Evolutionary conservation across 495 filamentous ascomycete species (phyloP), one percentile per base, ranked within the genome.

Genomic region (Rusavskia elegans): DNA sequence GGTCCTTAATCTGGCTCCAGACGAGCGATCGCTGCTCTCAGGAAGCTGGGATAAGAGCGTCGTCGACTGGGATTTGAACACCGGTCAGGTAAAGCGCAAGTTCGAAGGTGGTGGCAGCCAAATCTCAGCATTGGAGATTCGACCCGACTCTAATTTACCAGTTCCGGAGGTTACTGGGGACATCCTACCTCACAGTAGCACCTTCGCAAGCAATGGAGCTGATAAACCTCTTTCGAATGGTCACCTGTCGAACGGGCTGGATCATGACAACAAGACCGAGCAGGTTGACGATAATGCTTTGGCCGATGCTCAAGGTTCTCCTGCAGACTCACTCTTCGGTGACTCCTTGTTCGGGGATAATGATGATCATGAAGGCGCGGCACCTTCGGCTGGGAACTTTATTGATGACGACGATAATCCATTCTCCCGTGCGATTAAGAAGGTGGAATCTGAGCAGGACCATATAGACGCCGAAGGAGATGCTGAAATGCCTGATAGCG

Each of bases 11-110:
- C 70, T 99, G 36, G 80, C 85, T 0, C 75, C 81, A 3, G 89
- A 97, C 56, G 92, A 99, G 68, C 79, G 79, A 59, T 89, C 84
- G 29, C 74, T 96, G 37, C 70, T 99, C 3, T 95, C 89, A 14
- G 92, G 92, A 2, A 89, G 88, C 66, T 99, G 92, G 92, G 92
- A 99, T 63, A 95, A 94, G 67, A 79, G 75, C 17, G 80, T 97
- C 8, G 78, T 85, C 48, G 88, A 99, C 60, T 99, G 92, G 92
- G 92, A 99, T 61, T 64, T 99, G 32, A 87, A 97, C 57, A 92
- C 81, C 3, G 93, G 93, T 5, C 76, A 85, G 58, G 71, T 84
- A 16, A 77, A 79, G 48, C 79, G 87, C 27, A 71, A 72, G 14
- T 99, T 89, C 59, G 76, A 80, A 39, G 80, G 83, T 21, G 84